Base-by-base conservation (phyloP, 106 monocot genomes). In the Dendrobium nobile region DNA sequence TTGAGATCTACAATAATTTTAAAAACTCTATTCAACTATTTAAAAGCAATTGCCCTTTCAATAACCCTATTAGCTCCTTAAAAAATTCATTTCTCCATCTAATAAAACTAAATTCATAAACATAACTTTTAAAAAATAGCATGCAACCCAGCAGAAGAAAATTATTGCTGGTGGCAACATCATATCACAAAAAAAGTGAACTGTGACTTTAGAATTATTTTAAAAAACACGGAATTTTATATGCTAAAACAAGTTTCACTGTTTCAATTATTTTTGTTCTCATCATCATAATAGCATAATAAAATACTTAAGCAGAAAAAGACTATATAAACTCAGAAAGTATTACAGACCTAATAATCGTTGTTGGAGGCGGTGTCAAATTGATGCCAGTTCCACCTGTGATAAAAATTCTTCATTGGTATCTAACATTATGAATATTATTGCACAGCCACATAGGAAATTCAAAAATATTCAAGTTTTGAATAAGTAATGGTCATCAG, bases 381-480 rank as follows among this genome's bases (percentile, higher is more conserved):
- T 96, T 96, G 78, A 96, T 92, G 51, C 96, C 96, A 80, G 93
- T 96, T n/a, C 96, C 93, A 85, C 93, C 93, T 96, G 84, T 15
- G 85, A 78, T 67, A 67, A 7, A 24, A 8, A 59, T 13, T 54
- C 33, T 44, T 31, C 54, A 54, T 40, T 31, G 28, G 44, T 73
- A 72, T 51, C 18, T 42, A 44, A 28, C 22, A 20, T 43, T 20
- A 65, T 19, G 22, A 44, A 43, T 24, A 64, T 15, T 26, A 65
- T 10, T 0, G 5, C 76, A 48, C 4, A 48, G 48, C 11, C 48
- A 74, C 37, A 22, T 44, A 41, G 20, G 24, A 41, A 76, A 51
- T 28, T 11, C 10, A 41, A 41, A 74, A 47, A 27, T 7, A 48
- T 76, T 26, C 11, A 76, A 76, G 26, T 13, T 11, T 22, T 48